These are phyloP conservation scores for Hymenoscyphus linearis DNA, from an alignment of 2,329 filamentous ascomycete genomes.

Conservation along the genomic window DNA sequence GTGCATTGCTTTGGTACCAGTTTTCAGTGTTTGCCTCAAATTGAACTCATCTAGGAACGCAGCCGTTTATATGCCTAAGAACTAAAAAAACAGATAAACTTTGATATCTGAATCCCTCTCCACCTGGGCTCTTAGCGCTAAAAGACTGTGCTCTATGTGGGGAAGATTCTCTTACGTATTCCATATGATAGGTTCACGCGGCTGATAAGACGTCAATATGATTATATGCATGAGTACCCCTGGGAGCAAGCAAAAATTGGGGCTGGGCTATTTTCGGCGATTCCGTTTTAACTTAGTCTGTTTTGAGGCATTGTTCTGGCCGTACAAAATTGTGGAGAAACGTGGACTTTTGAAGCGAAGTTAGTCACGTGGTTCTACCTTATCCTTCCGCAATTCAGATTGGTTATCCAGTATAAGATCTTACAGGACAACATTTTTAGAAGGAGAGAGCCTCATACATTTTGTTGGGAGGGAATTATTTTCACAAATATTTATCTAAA, in stretches of 20 bases:
- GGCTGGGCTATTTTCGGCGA: background rate
- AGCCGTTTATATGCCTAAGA: too few relatives aligned
- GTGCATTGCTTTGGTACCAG: too few relatives aligned
- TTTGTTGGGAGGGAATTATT: too few relatives aligned
- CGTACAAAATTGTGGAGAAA: background rate
- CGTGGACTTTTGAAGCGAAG: too few relatives aligned
- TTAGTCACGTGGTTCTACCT: too few relatives aligned
- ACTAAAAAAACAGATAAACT: background rate
- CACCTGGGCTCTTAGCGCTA: background rate
- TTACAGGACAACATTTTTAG: too few relatives aligned
- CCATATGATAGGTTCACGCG: background rate
- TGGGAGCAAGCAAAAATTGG: background rate
- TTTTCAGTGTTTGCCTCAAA: too few relatives aligned
- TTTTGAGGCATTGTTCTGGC: background rate
- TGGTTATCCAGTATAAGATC: too few relatives aligned
- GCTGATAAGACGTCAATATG: background rate
- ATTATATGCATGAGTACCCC: background rate
- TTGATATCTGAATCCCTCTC: background rate
- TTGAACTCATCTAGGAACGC: too few relatives aligned
- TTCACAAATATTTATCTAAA: too few relatives aligned
- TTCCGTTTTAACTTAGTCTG: background rate
- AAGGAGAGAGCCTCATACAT: too few relatives aligned
- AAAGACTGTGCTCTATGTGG: slow-evolving; percentile 1
- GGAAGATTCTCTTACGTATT: slow-evolving; percentile 11
- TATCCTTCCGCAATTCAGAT: too few relatives aligned